phyloP scores from a whole-genome alignment of 2,329 filamentous ascomycete genomes.

The Metarhizium robertsii region DNA sequence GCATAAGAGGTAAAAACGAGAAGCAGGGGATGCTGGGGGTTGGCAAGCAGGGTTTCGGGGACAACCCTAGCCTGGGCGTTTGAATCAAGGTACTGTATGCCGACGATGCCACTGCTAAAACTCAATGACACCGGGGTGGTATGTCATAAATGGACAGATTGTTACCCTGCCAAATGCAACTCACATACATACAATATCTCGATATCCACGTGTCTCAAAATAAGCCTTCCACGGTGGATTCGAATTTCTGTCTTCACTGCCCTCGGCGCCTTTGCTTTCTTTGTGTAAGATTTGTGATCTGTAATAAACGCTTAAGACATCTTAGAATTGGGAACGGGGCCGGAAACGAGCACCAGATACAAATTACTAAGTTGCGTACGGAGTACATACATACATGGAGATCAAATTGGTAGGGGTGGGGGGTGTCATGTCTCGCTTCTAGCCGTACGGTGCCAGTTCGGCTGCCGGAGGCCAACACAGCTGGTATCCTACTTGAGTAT shows the following conservation, averaged over 20 bases:
- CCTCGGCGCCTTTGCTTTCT: background rate
- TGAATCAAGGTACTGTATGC: slow-evolving; percentile 7
- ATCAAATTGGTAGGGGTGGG: background rate
- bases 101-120: slow-evolving; percentile 20
- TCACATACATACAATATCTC: slow-evolving; percentile 17
- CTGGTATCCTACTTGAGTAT: background rate
- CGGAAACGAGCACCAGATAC: slow-evolving; percentile 8
- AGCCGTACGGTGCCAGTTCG: slow-evolving; percentile 12
- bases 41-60: slow-evolving; percentile 13
- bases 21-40: slow-evolving; percentile 26
- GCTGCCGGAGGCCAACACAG: slow-evolving; percentile 4
- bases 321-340: slow-evolving; percentile 10
- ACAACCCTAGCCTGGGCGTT: slow-evolving; percentile 1
- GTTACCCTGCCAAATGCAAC: background rate
- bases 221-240: slow-evolving; percentile 9
- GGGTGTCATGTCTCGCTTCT: slow-evolving; percentile 13
- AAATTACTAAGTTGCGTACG: background rate
- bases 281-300: slow-evolving; percentile 13
- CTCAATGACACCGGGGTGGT: slow-evolving; percentile 5
- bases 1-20: slow-evolving; percentile 21
- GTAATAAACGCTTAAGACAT: slow-evolving; percentile 18
- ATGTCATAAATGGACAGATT: background rate
- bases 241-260: background rate
- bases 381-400: background rate
- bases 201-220: slow-evolving; percentile 26